Base-by-base conservation (phyloP, 495 filamentous ascomycete species). In the Physcia stellaris region DNA sequence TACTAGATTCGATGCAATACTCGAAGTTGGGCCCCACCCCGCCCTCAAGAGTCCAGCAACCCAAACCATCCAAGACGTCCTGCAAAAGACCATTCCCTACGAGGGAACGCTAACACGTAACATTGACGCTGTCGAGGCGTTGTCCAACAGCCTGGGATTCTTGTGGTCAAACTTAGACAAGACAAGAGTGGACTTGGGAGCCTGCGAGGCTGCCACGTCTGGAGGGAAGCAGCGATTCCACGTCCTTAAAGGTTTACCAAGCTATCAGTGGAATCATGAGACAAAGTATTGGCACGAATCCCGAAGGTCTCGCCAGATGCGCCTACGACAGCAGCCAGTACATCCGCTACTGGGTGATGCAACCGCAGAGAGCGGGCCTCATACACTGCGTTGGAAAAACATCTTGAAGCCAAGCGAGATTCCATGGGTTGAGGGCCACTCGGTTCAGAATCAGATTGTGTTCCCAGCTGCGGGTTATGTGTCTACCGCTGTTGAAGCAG, bases 381-480 rank as follows among this genome's bases (percentile, higher is more conserved):
- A 39, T 2, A 47, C 60, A 19, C 15, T 53, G 9, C 47, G 55
- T 3, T 67, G 62, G 62, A 37, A 49, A 2, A 65, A 67, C 21
- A 42, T 56, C 24, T 46, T 67, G 0, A 41, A 49, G 10, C 44
- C 45, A 0, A 38, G 39, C 0, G 61, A 64, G 26, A 50, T 70
- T 2, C 46, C 58, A 0, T 70, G 66, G 66, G 36, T 68, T 0
- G 4, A 30, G 1, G 58, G 54, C 40, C 65, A 70, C 26, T 33
- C 49, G n/a, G 28, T 68, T 0, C 58, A 66, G 22, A 48, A 53
- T 0, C 55, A 67, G 37, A 42, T 54, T 1, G 51, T 83, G 1
- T 77, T 77, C 42, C 79, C 80, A n/a, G 70, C 64, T 35, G 66
- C 74, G 5, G 71, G 64, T 0, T 80, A 71, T 40, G 46, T 75